Percentiles rank a stretch among this genome's conserved stretches.
These are phyloP conservation scores for Bothriochloa decipiens DNA, from an alignment of 176 grass and related monocot genomes.

Conservation along the genomic window DNA sequence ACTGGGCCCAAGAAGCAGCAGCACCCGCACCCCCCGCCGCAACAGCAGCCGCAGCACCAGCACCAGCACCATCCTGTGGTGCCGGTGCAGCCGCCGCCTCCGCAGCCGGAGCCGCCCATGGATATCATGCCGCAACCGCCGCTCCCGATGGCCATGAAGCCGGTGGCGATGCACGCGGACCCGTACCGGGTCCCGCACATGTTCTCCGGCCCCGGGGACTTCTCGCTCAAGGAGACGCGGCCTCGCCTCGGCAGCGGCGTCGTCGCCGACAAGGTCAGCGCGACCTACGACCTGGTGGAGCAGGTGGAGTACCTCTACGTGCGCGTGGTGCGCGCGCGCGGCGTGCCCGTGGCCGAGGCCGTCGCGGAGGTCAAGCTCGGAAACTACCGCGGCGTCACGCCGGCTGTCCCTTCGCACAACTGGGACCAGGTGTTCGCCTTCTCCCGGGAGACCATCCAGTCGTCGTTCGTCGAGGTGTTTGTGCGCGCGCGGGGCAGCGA, in stretches of 20 bases:
- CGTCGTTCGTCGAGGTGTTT: slow-evolving; percentile 71
- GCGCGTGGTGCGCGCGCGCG: slow-evolving; percentile 78
- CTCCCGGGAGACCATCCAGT: slow-evolving; percentile 85
- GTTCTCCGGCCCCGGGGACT: slow-evolving; percentile 56
- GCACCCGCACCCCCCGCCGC: slow-evolving; percentile 29
- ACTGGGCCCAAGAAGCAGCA: slow-evolving; percentile 46
- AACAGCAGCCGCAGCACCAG: not conserved
- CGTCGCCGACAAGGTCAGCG: slow-evolving; percentile 63
- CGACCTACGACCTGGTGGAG: slow-evolving; percentile 90
- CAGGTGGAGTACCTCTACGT: slow-evolving; percentile 95
- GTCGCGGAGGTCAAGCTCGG: slow-evolving; percentile 92
- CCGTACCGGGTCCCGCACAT: slow-evolving; percentile 50
- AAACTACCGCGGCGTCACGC: slow-evolving; percentile 90
- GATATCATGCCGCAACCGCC: slow-evolving; percentile 37
- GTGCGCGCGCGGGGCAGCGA: slow-evolving; percentile 72
- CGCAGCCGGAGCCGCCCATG: slow-evolving; percentile 46
- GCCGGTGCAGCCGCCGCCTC: slow-evolving; percentile 36
- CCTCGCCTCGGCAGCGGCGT: slow-evolving; percentile 65
- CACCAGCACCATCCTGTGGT: slow-evolving; percentile 33
- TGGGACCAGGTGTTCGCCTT: slow-evolving; percentile 96
- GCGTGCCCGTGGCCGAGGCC: slow-evolving; percentile 52
- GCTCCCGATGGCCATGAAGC: slow-evolving; percentile 31
- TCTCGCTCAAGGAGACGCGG: slow-evolving; percentile 79
- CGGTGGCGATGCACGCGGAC: slow-evolving; percentile 52
- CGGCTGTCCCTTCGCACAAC: slow-evolving; percentile 34